Conservation (phyloP, 2,329 filamentous ascomycete species). For the Cladophialophora psammophila region DNA sequence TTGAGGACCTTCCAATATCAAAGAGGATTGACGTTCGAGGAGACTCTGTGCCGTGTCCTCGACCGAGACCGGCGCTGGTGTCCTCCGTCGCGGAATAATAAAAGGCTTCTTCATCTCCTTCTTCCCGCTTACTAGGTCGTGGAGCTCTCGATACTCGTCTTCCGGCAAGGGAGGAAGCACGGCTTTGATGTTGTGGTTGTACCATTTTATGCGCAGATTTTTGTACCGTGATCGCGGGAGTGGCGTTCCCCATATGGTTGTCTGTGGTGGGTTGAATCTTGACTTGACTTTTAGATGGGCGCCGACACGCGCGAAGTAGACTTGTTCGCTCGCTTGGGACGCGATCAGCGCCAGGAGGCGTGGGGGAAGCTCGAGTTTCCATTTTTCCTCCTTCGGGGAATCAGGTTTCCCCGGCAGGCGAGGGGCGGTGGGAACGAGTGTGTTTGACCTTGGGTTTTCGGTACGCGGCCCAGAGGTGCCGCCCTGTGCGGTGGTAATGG, state of each 20-base stretch:
- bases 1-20: conserved; percentile 49
- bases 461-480: not conserved
- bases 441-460: conserved; percentile 30
- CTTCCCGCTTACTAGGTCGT: conserved; percentile 43
- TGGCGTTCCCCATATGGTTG: conserved; percentile 48
- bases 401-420: not conserved
- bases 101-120: conserved; percentile 43
- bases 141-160: conserved; percentile 46
- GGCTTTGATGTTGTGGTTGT: conserved; percentile 42
- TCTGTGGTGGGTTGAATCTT: conserved; percentile 45
- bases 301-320: conserved; percentile 40
- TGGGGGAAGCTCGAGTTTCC: conserved; percentile 46
- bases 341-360: conserved; percentile 46
- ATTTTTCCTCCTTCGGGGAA: conserved; percentile 40
- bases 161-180: conserved; percentile 51
- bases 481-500: not conserved
- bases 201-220: conserved; percentile 51
- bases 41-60: conserved; percentile 21
- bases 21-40: conserved; percentile 41
- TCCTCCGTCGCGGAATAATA: conserved; percentile 39
- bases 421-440: not conserved
- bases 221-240: conserved; percentile 43
- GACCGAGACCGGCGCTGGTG: conserved; percentile 34
- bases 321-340: conserved; percentile 46
- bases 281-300: conserved; percentile 40